Evolutionary conservation across 306 rosid species (phyloP), one percentile per base, ranked within the genome.

Genomic region (Glycyrrhiza uralensis): DNA sequence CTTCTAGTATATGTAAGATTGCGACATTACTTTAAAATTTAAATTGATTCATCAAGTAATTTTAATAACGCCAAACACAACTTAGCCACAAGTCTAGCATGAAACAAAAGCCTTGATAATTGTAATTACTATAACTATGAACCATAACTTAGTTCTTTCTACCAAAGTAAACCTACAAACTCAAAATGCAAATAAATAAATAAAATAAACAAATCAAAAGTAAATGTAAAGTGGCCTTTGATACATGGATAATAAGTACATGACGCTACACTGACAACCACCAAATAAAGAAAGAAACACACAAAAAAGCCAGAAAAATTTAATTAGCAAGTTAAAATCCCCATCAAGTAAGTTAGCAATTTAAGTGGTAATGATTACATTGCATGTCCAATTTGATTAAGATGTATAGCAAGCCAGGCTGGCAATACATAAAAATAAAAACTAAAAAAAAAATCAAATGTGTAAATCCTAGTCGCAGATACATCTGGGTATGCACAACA

Each of bases 361-460:
- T 60, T 9, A 47, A 0, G 50, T 29, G 33, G 13, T 33, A 10
- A 61, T 10, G 6, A 15, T 14, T 26, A 54, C 30, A 44, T 23
- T 38, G 4, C 51, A 44, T n/a, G 14, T 41, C 23, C 52, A 63
- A 11, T 20, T 32, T 49, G 17, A 67, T 30, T 17, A 19, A 20
- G 59, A 67, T 67, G 47, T 19, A 49, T 19, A 6, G 14, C 46
- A 30, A 18, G 33, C 20, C 29, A 6, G 33, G 4, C 61, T 17
- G 38, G 83, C 19, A 61, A 70, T 4, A 49, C 26, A 73, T 8
- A 44, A 18, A 29, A 33, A 38, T 63, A 69, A 72, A 67, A 9
- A 74, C 32, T 35, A 71, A 6, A 73, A 64, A 73, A 39, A 22
- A 39, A 11, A 20, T 26, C 0, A 52, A n/a, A 52, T 15, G 10